These are phyloP conservation scores for Aristolochia californica DNA, from an alignment of 164 flowering plant species.

Conservation along the genomic window DNA sequence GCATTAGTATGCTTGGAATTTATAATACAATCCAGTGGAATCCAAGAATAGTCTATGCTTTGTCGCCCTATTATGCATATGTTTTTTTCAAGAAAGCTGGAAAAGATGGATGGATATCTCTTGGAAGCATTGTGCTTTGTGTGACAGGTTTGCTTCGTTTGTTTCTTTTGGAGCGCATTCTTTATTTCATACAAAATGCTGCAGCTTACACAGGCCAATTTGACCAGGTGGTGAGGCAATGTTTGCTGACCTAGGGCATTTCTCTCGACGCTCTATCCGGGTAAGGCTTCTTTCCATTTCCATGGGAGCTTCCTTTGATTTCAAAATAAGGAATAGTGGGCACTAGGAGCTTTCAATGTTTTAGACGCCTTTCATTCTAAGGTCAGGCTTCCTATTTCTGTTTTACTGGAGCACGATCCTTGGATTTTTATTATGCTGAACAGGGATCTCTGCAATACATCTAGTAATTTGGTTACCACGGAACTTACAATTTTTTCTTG, in stretches of 20 bases:
- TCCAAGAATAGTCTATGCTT: conserved; percentile 29
- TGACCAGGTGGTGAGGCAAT: conserved; percentile 66
- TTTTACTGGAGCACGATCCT: too few relatives aligned
- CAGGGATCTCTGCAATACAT: too few relatives aligned
- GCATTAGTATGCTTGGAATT: conserved; percentile 45
- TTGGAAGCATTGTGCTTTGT: conserved; percentile 50
- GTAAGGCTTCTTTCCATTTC: conserved; percentile 15
- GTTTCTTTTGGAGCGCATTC: neutral
- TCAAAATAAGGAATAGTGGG: too few relatives aligned
- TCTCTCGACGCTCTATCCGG: conserved; percentile 42
- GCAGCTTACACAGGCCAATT: neutral
- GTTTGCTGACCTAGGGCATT: conserved; percentile 79
- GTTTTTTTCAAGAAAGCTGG: conserved; percentile 36
- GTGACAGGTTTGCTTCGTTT: conserved; percentile 37
- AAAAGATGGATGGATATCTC: conserved; percentile 46
- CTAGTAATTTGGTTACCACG: too few relatives aligned
- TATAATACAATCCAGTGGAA: conserved; percentile 53
- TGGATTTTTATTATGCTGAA: too few relatives aligned
- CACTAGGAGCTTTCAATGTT: too few relatives aligned
- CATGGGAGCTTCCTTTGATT: neutral
- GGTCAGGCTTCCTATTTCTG: too few relatives aligned
- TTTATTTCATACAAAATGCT: neutral
- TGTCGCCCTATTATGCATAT: conserved; percentile 43
- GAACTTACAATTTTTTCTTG: too few relatives aligned
- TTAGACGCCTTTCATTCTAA: too few relatives aligned